These are phyloP conservation scores for Aspergillus carbonarius DNA, from an alignment of 2,329 filamentous ascomycete species.

Conservation along the genomic window DNA sequence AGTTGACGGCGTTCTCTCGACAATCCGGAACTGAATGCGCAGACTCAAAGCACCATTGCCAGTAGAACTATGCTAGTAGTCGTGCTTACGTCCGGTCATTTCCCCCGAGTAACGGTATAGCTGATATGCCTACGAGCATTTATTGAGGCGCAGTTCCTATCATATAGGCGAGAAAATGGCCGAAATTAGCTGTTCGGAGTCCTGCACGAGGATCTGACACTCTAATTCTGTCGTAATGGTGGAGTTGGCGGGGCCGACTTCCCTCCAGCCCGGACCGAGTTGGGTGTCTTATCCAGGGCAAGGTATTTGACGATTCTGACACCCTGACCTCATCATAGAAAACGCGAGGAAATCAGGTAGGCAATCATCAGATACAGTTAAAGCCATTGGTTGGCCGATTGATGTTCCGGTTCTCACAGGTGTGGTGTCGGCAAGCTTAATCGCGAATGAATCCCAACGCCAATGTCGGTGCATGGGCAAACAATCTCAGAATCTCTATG, in stretches of 20 bases:
- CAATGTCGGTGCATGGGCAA: constrained; percentile 35
- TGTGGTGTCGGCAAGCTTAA: constrained; percentile 13
- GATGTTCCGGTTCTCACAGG: not conserved
- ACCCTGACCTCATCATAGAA: not conserved
- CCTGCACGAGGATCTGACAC: too few relatives aligned
- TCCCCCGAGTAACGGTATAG: not conserved
- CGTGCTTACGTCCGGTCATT: not conserved
- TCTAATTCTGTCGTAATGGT: not conserved
- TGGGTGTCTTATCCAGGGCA: not conserved
- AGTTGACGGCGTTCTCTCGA: not conserved
- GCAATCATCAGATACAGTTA: not conserved
- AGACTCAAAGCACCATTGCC: not conserved
- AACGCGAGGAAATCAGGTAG: not conserved
- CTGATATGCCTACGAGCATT: not conserved
- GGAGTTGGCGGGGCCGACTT: not conserved
- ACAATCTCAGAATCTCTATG: constrained; percentile 39
- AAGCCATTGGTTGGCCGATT: not conserved
- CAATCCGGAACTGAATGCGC: not conserved
- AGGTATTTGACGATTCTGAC: not conserved
- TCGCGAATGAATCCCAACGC: constrained; percentile 32
- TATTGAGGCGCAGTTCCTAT: too few relatives aligned
- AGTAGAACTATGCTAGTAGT: not conserved
- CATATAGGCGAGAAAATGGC: not conserved
- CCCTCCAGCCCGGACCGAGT: not conserved
- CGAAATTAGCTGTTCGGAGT: not conserved